Conservation (phyloP, 2,329 filamentous ascomycete genomes). For the Colletotrichum eremochloae region DNA sequence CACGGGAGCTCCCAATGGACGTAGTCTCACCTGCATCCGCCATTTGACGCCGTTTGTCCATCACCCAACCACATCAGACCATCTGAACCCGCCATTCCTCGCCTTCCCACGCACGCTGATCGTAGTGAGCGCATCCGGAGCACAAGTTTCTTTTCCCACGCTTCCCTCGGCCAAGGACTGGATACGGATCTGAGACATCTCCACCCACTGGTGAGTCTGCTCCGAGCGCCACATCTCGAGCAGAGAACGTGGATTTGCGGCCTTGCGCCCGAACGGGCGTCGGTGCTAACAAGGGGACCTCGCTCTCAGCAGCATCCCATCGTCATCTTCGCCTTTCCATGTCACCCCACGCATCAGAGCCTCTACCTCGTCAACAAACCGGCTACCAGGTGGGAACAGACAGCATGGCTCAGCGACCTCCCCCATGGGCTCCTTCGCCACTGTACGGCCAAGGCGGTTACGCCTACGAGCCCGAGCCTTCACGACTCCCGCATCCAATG, state of each 20-base stretch:
- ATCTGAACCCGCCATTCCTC: constrained; percentile 12
- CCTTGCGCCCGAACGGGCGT: constrained; percentile 35
- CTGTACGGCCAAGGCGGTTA: constrained; percentile 48
- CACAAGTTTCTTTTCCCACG: constrained; percentile 12
- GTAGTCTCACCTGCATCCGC: constrained; percentile 34
- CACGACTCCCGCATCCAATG: constrained; percentile 47
- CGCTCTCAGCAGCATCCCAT: background rate
- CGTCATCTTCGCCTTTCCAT: constrained; percentile 44
- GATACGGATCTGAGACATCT: constrained; percentile 36
- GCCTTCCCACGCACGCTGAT: constrained; percentile 24
- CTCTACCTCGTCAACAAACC: constrained; percentile 46
- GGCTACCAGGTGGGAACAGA: constrained; percentile 49
- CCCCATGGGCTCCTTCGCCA: constrained; percentile 47
- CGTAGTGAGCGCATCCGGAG: constrained; percentile 35
- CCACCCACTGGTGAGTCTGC: constrained; percentile 35
- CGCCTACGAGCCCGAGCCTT: constrained; percentile 45
- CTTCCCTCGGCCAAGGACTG: constrained; percentile 31
- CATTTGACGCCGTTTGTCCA: constrained; percentile 28
- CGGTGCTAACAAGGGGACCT: constrained; percentile 27
- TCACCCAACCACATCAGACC: constrained; percentile 13
- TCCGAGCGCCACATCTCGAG: constrained; percentile 37
- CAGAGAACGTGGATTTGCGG: constrained; percentile 36
- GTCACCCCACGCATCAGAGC: constrained; percentile 49
- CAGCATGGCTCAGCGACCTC: constrained; percentile 53
- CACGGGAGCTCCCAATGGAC: constrained; percentile 16